Percentiles rank a stretch among this genome's conserved stretches.
Conservation (phyloP, 306 rosid genomes). For the Quercus ilex region DNA sequence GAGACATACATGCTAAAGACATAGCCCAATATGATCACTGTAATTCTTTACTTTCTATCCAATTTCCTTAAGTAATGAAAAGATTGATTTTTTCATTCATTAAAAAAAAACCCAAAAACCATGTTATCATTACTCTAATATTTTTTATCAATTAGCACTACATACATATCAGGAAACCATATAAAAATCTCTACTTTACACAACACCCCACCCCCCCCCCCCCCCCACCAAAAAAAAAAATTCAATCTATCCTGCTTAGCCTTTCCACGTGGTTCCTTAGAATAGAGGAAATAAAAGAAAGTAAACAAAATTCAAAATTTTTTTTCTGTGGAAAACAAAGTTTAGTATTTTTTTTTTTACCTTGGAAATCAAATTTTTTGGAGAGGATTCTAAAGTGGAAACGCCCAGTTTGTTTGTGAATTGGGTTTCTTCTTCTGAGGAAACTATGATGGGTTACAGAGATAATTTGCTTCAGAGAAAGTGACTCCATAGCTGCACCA, state of each 20-base stretch:
- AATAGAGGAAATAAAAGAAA: too few species aligned
- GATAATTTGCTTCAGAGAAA: conserved; percentile 29
- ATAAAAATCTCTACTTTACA: background rate
- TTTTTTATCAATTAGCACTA: too few species aligned
- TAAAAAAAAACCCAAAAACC: background rate
- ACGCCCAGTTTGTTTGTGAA: conserved; percentile 16
- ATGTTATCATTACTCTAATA: background rate
- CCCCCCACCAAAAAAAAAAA: background rate
- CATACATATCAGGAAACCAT: background rate
- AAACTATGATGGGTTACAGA: conserved; percentile 26
- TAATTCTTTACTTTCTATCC: background rate
- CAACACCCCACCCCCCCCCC: too few species aligned
- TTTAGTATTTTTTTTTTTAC: conserved; percentile 13
- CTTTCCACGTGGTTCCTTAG: too few species aligned
- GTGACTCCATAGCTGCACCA: conserved; percentile 41
- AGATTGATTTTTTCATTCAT: background rate
- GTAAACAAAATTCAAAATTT: too few species aligned
- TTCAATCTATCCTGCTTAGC: background rate
- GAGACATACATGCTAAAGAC: background rate
- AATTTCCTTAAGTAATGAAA: background rate
- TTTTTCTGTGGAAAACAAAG: background rate
- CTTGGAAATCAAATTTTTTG: conserved; percentile 50
- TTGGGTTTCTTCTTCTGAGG: conserved; percentile 1
- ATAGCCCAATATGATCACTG: background rate
- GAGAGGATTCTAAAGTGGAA: conserved; percentile 28